Conservation (phyloP, 2,329 filamentous ascomycete genomes). For the Rhynchosporium graminicola region DNA sequence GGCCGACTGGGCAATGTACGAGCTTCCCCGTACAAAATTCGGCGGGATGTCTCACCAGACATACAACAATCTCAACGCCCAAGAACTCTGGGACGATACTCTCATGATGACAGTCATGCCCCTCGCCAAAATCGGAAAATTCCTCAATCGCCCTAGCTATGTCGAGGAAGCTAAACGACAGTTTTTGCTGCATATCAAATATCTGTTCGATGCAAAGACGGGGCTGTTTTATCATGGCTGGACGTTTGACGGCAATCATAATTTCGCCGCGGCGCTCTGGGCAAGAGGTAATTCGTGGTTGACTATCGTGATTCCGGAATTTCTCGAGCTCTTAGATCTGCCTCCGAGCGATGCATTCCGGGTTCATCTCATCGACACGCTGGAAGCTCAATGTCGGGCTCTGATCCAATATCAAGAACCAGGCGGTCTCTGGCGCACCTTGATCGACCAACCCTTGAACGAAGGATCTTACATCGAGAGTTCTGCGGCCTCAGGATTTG, state of each 20-base stretch:
- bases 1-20: constrained; percentile 82
- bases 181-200: constrained; percentile 76
- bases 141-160: constrained; percentile 70
- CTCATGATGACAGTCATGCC: constrained; percentile 87
- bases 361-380: constrained; percentile 57
- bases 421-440: constrained; percentile 71
- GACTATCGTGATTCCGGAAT: constrained; percentile 81
- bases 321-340: constrained; percentile 71
- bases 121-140: constrained; percentile 68
- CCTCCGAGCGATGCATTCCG: constrained; percentile 54
- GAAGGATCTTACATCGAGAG: constrained; percentile 75
- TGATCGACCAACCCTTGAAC: constrained; percentile 70
- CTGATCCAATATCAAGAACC: constrained; percentile 59
- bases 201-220: constrained; percentile 70
- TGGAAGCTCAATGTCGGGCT: constrained; percentile 69
- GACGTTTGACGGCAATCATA: constrained; percentile 70
- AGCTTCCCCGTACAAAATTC: constrained; percentile 69
- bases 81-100: constrained; percentile 83
- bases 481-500: constrained; percentile 78
- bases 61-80: constrained; percentile 65
- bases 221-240: constrained; percentile 79
- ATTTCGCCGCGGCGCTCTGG: constrained; percentile 60
- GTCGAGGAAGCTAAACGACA: constrained; percentile 77
- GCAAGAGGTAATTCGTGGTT: constrained; percentile 70
- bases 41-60: constrained; percentile 48